phyloP scores from a whole-genome alignment of 2,329 filamentous ascomycete species.

The Nemania abortiva region DNA sequence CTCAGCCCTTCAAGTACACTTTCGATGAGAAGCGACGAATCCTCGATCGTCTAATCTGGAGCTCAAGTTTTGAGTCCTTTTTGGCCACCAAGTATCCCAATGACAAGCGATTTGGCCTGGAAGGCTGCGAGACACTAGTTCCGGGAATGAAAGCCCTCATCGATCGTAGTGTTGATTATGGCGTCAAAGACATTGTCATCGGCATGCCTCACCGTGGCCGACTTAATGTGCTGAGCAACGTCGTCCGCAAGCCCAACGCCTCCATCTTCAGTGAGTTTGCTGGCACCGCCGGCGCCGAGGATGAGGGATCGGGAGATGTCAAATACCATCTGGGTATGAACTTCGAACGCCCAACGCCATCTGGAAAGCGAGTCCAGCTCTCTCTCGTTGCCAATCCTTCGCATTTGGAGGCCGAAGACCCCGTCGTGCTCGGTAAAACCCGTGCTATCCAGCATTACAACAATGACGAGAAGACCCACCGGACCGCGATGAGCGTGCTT shows the following conservation, averaged over 20 bases:
- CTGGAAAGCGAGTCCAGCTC: constrained; percentile 98
- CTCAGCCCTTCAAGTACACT: constrained; percentile 95
- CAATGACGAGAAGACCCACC: constrained; percentile 90
- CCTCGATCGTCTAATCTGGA: constrained; percentile 97
- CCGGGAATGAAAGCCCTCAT: constrained; percentile 99
- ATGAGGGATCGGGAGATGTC: constrained; percentile 97
- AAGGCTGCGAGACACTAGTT: constrained; percentile 96
- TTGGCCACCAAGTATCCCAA: constrained; percentile 98
- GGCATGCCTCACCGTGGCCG: constrained; percentile 99
- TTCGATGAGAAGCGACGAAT: constrained; percentile 98
- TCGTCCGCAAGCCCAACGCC: constrained; percentile 98
- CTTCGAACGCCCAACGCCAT: constrained; percentile 97
- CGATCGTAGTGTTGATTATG: constrained; percentile 97
- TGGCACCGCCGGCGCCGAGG: constrained; percentile 85
- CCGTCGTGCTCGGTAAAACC: constrained; percentile 96
- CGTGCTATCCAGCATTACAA: constrained; percentile 99
- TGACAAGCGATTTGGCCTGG: constrained; percentile 98
- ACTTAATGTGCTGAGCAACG: constrained; percentile 97
- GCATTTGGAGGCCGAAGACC: constrained; percentile 97
- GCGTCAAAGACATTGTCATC: constrained; percentile 98
- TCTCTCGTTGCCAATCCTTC: constrained; percentile 98
- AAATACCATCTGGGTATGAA: constrained; percentile 99
- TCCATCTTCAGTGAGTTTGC: constrained; percentile 99
- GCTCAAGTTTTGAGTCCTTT: constrained; percentile 96
- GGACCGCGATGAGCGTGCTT: constrained; percentile 92